Evolutionary conservation across 495 filamentous ascomycete species (phyloP), one percentile per base, ranked within the genome.

Genomic region (Talaromyces proteolyticus): DNA sequence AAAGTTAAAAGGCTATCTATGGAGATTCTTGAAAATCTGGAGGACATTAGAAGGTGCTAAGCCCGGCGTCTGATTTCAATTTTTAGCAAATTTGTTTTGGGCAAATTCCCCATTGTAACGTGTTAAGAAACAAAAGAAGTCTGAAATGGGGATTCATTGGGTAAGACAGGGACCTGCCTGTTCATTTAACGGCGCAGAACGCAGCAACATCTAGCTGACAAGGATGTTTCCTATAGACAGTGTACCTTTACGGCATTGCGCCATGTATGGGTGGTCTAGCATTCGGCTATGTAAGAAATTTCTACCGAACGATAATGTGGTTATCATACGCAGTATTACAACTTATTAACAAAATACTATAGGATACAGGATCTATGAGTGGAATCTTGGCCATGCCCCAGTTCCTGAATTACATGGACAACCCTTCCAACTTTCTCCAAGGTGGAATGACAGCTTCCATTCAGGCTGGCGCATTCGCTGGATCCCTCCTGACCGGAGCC

Each of bases 201-300:
- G n/a, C n/a, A n/a, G n/a, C n/a, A n/a, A n/a, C n/a, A n/a, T n/a
- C n/a, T n/a, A n/a, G n/a, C n/a, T n/a, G n/a, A n/a, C n/a, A n/a
- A n/a, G n/a, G n/a, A n/a, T n/a, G n/a, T n/a, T 34, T 1, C 29
- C 8, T 34, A 10, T 4, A 59, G 56, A 62, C 57, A 53, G 44
- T 55, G 24, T 65, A 65, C 47, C 41, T 65, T 17, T 65, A 65
- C 38, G 62, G 62, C 45, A 53, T 65, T 37, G 62, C 62, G 42
- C 62, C 62, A 21, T 63, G 60, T 40, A 56, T 56, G 0, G 60
- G 62, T n/a, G 62, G 62, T 12, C 43, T 63, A 4, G 62, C 60
- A 6, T 65, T 63, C 47, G 62, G 62, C 17, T 65, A 65, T 55
- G 62, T 63, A 48, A 46, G 57, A n/a, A n/a, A n/a, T 48, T 23